Conservation (phyloP, 2,329 filamentous ascomycete species). For the Tolypocladium tropicale region DNA sequence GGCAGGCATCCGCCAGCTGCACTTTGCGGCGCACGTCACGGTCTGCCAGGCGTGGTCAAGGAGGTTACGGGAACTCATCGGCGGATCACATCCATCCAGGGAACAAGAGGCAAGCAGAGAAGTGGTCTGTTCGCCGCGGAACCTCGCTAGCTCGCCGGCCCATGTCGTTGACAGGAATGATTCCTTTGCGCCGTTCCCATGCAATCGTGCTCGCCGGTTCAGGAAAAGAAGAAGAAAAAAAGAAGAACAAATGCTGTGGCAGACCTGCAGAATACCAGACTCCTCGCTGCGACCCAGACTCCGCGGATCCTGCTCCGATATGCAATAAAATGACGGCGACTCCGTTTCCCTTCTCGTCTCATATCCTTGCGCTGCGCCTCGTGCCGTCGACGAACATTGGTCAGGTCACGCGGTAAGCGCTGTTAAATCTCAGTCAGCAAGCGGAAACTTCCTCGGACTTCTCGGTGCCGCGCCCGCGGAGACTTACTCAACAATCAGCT, state of each 20-base stretch:
- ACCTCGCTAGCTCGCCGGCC: background rate
- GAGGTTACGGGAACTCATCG: background rate
- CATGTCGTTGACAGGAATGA: background rate
- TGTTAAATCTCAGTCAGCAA: constrained; percentile 4
- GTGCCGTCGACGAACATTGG: background rate
- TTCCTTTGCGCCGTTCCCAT: background rate
- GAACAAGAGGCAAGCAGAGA: background rate
- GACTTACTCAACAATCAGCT: constrained; percentile 36
- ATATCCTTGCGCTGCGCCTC: background rate
- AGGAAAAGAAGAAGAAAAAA: background rate
- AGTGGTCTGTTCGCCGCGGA: background rate
- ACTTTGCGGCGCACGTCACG: background rate
- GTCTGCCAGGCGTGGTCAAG: background rate
- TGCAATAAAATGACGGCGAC: background rate
- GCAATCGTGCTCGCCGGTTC: background rate
- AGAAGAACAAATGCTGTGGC: too few relatives aligned
- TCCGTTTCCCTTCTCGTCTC: too few relatives aligned
- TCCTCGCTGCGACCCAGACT: constrained; percentile 6
- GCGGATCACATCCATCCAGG: too few relatives aligned
- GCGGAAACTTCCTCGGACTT: too few relatives aligned
- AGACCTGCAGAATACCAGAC: constrained; percentile 1
- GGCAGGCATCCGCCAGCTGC: background rate
- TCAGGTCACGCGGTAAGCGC: constrained; percentile 9
- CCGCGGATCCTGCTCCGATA: constrained; percentile 1
- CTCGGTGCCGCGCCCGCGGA: background rate